Evolutionary conservation across 768 basidiomycete genomes (phyloP).

Genomic region (Russula foetens): DNA sequence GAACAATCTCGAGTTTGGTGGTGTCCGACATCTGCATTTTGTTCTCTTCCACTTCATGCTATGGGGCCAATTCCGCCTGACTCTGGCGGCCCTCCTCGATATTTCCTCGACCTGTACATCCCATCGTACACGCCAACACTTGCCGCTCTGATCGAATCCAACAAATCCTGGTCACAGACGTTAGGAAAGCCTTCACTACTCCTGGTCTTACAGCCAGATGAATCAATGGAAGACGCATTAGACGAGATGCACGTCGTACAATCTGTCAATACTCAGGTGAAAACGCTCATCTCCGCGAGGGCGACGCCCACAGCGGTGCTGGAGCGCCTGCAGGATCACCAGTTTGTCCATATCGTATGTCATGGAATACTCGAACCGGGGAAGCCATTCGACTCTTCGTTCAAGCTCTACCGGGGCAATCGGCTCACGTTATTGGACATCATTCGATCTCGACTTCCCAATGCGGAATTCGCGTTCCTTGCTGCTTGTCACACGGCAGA

Average conservation of each 20-base stretch:
- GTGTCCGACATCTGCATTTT: background rate
- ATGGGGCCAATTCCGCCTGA: slow-evolving; percentile 1
- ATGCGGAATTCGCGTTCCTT: background rate
- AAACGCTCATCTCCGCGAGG: background rate
- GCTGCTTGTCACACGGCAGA: background rate
- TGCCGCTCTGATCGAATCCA: too few species aligned
- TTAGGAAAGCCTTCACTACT: background rate
- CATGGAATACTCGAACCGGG: background rate
- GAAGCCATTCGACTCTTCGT: background rate
- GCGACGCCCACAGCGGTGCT: background rate
- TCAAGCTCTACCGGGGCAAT: slow-evolving; percentile 5
- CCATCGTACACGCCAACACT: too few species aligned
- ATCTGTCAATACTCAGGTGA: background rate
- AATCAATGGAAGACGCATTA: background rate
- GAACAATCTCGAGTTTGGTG: too few species aligned
- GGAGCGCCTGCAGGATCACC: background rate
- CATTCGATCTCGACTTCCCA: background rate
- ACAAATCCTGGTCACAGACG: background rate
- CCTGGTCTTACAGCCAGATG: background rate
- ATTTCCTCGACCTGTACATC: too few species aligned
- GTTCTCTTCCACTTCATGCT: background rate
- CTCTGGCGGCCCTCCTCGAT: background rate
- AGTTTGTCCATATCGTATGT: background rate
- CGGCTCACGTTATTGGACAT: background rate
- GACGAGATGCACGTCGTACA: background rate